Percentiles rank a stretch among this genome's conserved stretches.
Conservation (phyloP, 768 basidiomycete species). For the Sarcodon aspratus region DNA sequence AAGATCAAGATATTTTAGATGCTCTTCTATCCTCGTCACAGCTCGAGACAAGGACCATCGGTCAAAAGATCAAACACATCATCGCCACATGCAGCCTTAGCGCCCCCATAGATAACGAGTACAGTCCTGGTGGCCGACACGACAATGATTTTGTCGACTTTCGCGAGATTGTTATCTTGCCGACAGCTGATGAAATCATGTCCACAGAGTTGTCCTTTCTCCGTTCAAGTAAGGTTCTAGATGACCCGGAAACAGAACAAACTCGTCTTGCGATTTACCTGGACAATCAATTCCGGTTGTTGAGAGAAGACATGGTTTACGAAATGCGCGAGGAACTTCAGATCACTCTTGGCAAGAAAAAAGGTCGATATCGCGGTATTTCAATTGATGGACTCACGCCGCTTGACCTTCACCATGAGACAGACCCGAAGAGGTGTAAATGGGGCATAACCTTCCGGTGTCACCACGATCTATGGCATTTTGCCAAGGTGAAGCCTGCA, state of each 20-base stretch:
- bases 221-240: conserved; percentile 29
- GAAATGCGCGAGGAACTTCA: conserved; percentile 47
- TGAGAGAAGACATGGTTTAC: conserved; percentile 52
- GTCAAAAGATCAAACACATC: conserved; percentile 29
- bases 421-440: conserved; percentile 20
- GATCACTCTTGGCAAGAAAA: conserved; percentile 26
- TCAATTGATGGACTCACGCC: conserved; percentile 26
- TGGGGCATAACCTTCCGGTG: conserved; percentile 26
- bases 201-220: conserved; percentile 36
- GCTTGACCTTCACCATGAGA: conserved; percentile 22
- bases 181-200: conserved; percentile 45
- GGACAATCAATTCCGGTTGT: conserved; percentile 56
- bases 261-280: conserved; percentile 36
- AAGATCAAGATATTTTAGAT: conserved; percentile 18
- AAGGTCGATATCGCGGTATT: conserved; percentile 26
- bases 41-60: conserved; percentile 17
- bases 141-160: conserved; percentile 60
- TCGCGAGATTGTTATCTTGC: conserved; percentile 48
- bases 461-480: conserved; percentile 14
- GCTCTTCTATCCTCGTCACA: conserved; percentile 13
- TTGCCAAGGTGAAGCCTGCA: conserved; percentile 16
- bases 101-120: conserved; percentile 12
- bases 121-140: conserved; percentile 51
- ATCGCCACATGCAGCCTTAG: conserved; percentile 15
- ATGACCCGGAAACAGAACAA: conserved; percentile 27